Percentiles rank a stretch among this genome's conserved stretches.
Evolutionary conservation across 495 filamentous ascomycete genomes (phyloP).

Genomic region (Trichodelitschia bisporula): DNA sequence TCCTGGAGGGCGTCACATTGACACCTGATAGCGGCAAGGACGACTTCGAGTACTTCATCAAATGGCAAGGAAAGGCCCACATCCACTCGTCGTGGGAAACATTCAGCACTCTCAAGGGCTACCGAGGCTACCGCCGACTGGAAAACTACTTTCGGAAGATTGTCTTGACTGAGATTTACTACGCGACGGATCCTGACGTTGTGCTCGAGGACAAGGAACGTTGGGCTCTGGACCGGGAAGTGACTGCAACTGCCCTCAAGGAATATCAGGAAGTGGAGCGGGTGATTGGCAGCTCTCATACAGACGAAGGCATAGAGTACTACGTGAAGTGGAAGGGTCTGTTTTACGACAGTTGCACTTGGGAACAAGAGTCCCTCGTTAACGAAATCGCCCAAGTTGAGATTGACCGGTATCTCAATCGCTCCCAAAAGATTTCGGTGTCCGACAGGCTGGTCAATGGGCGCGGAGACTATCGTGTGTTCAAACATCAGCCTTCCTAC

Average conservation of each 20-base stretch:
- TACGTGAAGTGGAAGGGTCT: slow-evolving; percentile 68
- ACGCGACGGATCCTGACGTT: slow-evolving; percentile 42
- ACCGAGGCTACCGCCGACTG: slow-evolving; percentile 55
- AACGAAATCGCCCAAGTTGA: slow-evolving; percentile 55
- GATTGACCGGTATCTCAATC: slow-evolving; percentile 74
- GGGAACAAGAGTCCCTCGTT: slow-evolving; percentile 60
- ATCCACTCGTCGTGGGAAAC: slow-evolving; percentile 90
- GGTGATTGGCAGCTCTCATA: slow-evolving; percentile 57
- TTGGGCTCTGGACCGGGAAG: slow-evolving; percentile 70
- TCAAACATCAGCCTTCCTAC: slow-evolving; percentile 58
- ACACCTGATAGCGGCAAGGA: slow-evolving; percentile 25
- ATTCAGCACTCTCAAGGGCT: slow-evolving; percentile 37
- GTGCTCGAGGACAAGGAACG: slow-evolving; percentile 75
- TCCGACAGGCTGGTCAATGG: slow-evolving; percentile 57
- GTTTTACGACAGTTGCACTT: slow-evolving; percentile 79
- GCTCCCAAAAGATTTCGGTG: slow-evolving; percentile 44
- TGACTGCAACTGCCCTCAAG: slow-evolving; percentile 54
- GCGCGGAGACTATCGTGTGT: slow-evolving; percentile 42
- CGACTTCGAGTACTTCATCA: slow-evolving; percentile 73
- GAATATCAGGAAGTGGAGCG: slow-evolving; percentile 82
- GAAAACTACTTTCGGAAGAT: slow-evolving; percentile 85
- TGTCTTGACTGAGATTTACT: slow-evolving; percentile 45
- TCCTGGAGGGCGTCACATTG: slow-evolving; percentile 40
- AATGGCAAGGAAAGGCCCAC: slow-evolving; percentile 90
- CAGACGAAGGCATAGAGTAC: slow-evolving; percentile 58